Evolutionary conservation across 148 eudicot genomes (phyloP).

Genomic region (Pharnaceum exiguum): DNA sequence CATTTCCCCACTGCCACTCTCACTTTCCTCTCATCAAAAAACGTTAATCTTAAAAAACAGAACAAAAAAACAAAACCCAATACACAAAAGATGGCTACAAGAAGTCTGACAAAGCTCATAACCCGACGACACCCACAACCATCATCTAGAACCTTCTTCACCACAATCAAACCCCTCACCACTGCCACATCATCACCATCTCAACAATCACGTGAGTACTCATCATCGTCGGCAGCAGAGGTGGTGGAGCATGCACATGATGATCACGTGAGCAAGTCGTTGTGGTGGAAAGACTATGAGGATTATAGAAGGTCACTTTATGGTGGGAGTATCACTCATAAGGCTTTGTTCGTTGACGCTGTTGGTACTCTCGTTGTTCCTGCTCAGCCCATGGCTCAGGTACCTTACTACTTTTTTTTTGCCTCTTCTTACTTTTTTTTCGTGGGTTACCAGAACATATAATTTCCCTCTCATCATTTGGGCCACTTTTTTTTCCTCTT

Average conservation of each 20-base stretch:
- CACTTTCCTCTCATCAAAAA: too few species aligned
- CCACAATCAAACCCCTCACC: too few species aligned
- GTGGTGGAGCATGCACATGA: conserved; percentile 16
- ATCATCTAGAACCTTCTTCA: too few species aligned
- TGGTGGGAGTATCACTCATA: conserved; percentile 67
- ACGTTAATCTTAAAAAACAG: too few species aligned
- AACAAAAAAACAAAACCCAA: too few species aligned
- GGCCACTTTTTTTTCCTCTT: not conserved
- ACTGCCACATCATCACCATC: too few species aligned
- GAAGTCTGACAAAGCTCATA: too few species aligned
- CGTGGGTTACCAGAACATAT: too few species aligned
- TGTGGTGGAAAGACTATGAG: conserved; percentile 61
- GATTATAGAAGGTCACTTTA: conserved; percentile 69
- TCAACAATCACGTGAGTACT: too few species aligned
- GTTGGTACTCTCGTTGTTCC: conserved; percentile 91
- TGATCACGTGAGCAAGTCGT: conserved; percentile 18
- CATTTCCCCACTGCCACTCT: too few species aligned
- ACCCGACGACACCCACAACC: too few species aligned
- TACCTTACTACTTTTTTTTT: not conserved
- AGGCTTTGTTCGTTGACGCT: conserved; percentile 88
- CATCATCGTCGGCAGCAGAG: conserved; percentile 33
- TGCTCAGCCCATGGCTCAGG: conserved; percentile 98
- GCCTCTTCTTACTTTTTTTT: not conserved
- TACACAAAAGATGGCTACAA: too few species aligned
- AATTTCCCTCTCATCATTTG: not conserved